Base-by-base conservation (phyloP, 2,329 filamentous ascomycete genomes). In the Pseudogymnoascus sp. region DNA sequence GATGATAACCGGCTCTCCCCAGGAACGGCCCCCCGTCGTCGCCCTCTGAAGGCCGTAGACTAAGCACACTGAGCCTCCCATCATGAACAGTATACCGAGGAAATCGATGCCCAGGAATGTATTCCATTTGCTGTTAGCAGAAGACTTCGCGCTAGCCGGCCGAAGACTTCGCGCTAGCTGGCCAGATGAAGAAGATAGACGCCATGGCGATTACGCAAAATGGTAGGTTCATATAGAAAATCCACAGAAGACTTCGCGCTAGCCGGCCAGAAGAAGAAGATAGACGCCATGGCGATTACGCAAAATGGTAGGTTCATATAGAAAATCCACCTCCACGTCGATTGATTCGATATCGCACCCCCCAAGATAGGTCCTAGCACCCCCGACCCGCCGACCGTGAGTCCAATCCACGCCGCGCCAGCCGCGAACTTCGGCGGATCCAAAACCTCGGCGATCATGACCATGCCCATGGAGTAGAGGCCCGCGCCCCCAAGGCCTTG, bases 171-270 rank as follows among this genome's bases (percentile, higher is more conserved):
- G 2, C 38, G 60, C 19, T 49, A 45, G 61, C 61, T 61, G 38
- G 23, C 60, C 16, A 38, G 23, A 26, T 23, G 43, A 29, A 63
- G 41, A 26, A 61, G 3, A 38, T 33, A 14, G 49, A 33, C 8
- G 49, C 49, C 29, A 55, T 55, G 10, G 49, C 29, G 5, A 55
- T 55, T 33, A 10, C 49, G 10, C n/a, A 31, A 33, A 55, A 55
- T 33, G 11, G 23, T 19, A 49, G 33, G 12, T 85, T 85, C 68
- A 85, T 80, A 80, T 80, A 84, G 70, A 85, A 85, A 1, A 84
- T 75, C 68, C 68, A 69, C 59, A 63, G 29, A 11, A 7, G 7
- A 26, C 38, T 31, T 60, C 49, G 2, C 38, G 61, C 19, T 49
- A 45, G 61, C 61, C 61, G 38, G 23, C 60, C 16, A 38, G 23